phyloP scores from a whole-genome alignment of 345 rosid species.

The Ceriops zippeliana region DNA sequence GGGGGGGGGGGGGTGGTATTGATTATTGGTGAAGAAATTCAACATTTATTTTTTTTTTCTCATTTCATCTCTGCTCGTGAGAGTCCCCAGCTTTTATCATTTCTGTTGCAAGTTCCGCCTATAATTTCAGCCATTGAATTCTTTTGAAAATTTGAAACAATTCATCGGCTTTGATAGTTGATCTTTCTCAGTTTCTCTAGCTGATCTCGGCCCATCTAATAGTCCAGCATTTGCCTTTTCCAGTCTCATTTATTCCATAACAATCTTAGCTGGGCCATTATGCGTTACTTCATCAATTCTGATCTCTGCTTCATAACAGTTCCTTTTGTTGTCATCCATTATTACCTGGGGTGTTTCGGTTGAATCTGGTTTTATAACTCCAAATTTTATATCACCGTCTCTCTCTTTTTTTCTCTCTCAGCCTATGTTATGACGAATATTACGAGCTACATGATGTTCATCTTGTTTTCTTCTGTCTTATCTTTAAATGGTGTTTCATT shows the following conservation, averaged over 20 bases:
- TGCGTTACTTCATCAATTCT: neutral
- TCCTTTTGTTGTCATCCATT: too few species aligned
- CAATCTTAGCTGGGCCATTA: slow-evolving; percentile 1
- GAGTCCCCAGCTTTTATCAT: neutral
- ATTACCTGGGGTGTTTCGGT: neutral
- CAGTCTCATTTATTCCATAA: too few species aligned
- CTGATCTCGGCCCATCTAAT: neutral
- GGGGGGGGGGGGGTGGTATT: neutral
- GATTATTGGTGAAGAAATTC: neutral
- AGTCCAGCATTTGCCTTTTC: neutral
- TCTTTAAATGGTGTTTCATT: slow-evolving; percentile 35
- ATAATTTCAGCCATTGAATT: too few species aligned
- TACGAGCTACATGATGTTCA: slow-evolving; percentile 9
- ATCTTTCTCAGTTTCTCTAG: neutral
- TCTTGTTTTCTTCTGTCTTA: slow-evolving; percentile 31
- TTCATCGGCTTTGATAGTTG: too few species aligned
- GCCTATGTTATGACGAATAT: slow-evolving; percentile 30
- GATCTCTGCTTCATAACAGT: neutral
- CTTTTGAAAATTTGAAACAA: too few species aligned
- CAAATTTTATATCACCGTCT: neutral
- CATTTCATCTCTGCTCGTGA: neutral
- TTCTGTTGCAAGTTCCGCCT: too few species aligned
- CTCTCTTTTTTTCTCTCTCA: neutral
- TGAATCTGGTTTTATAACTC: neutral
- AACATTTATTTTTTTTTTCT: neutral